Evolutionary conservation across 2,329 filamentous ascomycete species (phyloP).

Genomic region (Penicillium sumatraense): DNA sequence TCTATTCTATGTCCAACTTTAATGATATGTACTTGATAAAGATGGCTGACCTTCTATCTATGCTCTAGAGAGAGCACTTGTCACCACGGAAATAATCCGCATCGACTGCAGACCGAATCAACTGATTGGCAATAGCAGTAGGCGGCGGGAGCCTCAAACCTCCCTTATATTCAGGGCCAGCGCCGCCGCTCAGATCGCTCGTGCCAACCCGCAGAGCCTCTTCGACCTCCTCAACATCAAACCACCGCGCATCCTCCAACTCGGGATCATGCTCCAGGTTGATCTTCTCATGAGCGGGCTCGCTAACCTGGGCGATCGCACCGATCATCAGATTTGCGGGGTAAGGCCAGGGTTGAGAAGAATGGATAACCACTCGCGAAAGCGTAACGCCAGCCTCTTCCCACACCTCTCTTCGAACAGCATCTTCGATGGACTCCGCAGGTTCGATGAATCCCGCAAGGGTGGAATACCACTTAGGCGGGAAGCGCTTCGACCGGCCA

Average conservation of each 20-base stretch:
- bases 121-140: constrained; percentile 90
- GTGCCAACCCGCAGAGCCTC: constrained; percentile 72
- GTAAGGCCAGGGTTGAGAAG: constrained; percentile 86
- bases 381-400: constrained; percentile 80
- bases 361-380: constrained; percentile 79
- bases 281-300: constrained; percentile 79
- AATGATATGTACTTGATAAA: constrained; percentile 1
- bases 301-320: constrained; percentile 79
- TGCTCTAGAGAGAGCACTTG: constrained; percentile 56
- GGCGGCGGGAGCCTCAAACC: constrained; percentile 77
- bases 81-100: constrained; percentile 66
- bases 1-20: neutral
- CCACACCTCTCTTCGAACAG: constrained; percentile 82
- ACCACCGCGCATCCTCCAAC: constrained; percentile 89
- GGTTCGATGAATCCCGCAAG: constrained; percentile 87
- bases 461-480: constrained; percentile 83
- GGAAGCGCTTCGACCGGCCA: constrained; percentile 83
- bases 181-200: constrained; percentile 67
- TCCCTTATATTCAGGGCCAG: constrained; percentile 72
- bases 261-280: constrained; percentile 87
- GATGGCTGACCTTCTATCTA: neutral
- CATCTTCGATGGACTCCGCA: constrained; percentile 82
- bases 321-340: constrained; percentile 84
- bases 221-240: constrained; percentile 76
- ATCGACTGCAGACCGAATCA: constrained; percentile 78